Evolutionary conservation across 495 filamentous ascomycete genomes (phyloP).

Genomic region (Bombardia bombarda): DNA sequence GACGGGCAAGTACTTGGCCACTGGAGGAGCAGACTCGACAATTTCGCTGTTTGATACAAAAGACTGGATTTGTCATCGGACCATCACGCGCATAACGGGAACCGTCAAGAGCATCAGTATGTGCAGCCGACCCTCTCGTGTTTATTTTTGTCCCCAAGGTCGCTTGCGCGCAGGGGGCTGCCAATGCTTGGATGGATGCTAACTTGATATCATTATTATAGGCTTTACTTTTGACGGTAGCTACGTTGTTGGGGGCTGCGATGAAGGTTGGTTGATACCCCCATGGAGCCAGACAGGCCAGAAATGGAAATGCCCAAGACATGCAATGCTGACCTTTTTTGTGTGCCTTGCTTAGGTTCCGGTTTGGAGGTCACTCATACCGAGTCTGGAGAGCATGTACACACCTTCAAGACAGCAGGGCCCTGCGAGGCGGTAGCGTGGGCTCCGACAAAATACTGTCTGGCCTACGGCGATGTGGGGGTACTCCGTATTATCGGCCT

Average conservation of each 20-base stretch:
- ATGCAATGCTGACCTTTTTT: background rate
- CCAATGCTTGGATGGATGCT: too few species aligned
- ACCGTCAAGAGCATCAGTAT: slow-evolving; percentile 71
- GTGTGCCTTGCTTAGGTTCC: slow-evolving; percentile 22
- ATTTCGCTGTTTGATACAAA: slow-evolving; percentile 87
- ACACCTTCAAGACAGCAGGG: slow-evolving; percentile 63
- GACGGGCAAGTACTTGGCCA: slow-evolving; percentile 70
- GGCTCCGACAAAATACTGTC: slow-evolving; percentile 82
- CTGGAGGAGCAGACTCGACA: slow-evolving; percentile 82
- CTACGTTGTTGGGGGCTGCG: slow-evolving; percentile 76
- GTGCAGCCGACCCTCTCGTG: background rate
- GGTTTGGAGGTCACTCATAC: slow-evolving; percentile 72
- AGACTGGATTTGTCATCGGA: slow-evolving; percentile 84
- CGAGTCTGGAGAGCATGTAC: slow-evolving; percentile 80
- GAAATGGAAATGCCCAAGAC: slow-evolving; percentile 1
- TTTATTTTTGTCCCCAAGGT: too few species aligned
- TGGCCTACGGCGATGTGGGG: slow-evolving; percentile 80
- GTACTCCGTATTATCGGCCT: slow-evolving; percentile 76
- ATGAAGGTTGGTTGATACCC: slow-evolving; percentile 51
- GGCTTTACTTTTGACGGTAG: slow-evolving; percentile 85
- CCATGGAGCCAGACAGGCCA: too few species aligned
- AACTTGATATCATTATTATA: slow-evolving; percentile 14
- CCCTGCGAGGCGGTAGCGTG: slow-evolving; percentile 66
- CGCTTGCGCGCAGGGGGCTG: too few species aligned
- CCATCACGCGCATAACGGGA: slow-evolving; percentile 66